phyloP scores from a whole-genome alignment of 257 asterid species.

The Przewalskia tangutica region DNA sequence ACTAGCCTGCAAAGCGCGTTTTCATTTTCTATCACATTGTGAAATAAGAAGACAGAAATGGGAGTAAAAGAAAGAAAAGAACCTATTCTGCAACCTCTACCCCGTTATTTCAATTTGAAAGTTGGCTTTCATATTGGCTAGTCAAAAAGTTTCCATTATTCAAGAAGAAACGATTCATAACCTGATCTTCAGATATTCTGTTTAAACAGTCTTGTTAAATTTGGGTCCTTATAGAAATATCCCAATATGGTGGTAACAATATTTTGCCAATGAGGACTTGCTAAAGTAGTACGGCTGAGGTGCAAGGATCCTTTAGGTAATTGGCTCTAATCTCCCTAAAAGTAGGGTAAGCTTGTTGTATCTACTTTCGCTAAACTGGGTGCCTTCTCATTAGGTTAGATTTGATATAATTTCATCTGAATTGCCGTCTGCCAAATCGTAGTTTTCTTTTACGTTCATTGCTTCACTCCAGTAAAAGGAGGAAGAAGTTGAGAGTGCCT shows the following conservation, averaged over 20 bases:
- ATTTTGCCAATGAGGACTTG: not conserved
- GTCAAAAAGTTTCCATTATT: not conserved
- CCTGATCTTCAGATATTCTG: not conserved
- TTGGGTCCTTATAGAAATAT: not conserved
- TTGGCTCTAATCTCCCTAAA: not conserved
- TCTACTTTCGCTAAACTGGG: not conserved
- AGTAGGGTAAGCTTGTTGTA: not conserved
- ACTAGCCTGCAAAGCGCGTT: not conserved
- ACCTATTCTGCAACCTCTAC: not conserved
- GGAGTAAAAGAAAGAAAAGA: not conserved
- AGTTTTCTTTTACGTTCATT: not conserved
- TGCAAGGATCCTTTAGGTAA: not conserved
- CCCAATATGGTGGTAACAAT: not conserved
- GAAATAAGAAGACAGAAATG: not conserved
- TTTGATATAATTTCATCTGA: conserved; percentile 1
- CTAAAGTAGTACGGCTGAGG: not conserved
- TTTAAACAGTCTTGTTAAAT: not conserved
- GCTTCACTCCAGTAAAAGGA: not conserved
- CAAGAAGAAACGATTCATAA: not conserved
- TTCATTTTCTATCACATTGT: not conserved
- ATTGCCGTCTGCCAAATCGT: not conserved
- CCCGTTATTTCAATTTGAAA: not conserved
- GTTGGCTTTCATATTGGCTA: not conserved
- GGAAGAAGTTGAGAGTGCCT: not conserved
- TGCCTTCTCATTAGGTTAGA: not conserved